Evolutionary conservation across 1,139 yeast genomes (phyloP), one percentile per base, ranked within the genome.

Genomic region (Magnusiomyces tetraspermus): DNA sequence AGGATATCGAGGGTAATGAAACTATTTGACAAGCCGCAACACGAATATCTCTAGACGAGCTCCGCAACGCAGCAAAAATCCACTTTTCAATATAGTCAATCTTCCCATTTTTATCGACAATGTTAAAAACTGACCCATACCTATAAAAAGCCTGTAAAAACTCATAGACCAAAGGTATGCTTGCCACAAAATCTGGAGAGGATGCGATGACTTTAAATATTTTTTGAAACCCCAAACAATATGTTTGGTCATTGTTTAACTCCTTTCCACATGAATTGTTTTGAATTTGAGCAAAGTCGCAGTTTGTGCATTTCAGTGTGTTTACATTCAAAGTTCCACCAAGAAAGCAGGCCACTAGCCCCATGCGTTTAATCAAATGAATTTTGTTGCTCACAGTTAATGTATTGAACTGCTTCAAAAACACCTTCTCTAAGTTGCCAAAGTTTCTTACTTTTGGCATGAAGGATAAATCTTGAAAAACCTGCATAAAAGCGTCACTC

Each of bases 41-140:
- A 1, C 70, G 56, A 17, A 67, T 43, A 8, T 56, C 60, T 13
- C 70, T 56, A 3, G 56, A 50, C 0, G 65, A 53, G 51, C 68
- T 61, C 33, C 55, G 55, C 15, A 67, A 55, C 37, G 63, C 57
- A 2, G 60, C 58, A 3, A 59, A 53, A 5, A 63, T 49, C 71
- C 71, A 68, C 3, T 55, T 52, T 3, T 63, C 63, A 6, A 66
- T 46, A 5, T 56, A 55, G 2, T 58, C 54, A 2, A 56, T 53
- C 23, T 55, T 48, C 23, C 54, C 57, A 30, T 59, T 52, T 2
- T 53, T 51, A 28, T 59, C 56, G 5, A 51, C 56, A 28, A 64
- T 58, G 30, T 56, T 57, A 49, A 57, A 51, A 17, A 57, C 58
- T 3, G 57, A 41, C 13, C 57, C 46, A 8, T 56, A 56, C 23